phyloP scores from a whole-genome alignment of 768 basidiomycete genomes.

The Naganishia vaughanmartiniae region DNA sequence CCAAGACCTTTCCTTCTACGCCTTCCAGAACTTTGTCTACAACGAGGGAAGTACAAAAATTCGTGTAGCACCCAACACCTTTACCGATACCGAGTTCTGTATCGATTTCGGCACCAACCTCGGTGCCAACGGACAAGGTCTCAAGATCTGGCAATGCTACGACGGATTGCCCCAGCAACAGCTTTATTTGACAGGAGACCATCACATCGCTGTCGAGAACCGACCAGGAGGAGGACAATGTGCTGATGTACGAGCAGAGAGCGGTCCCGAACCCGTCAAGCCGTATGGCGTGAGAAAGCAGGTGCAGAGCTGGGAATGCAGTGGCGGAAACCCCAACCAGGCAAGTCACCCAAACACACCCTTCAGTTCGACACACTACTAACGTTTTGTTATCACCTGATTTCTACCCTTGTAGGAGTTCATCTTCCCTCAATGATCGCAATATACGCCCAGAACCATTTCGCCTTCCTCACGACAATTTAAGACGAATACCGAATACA shows the following conservation, averaged over 20 bases:
- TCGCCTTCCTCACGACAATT: not conserved
- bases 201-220: constrained; percentile 5
- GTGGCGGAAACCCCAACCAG: constrained; percentile 19
- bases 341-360: not conserved
- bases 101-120: constrained; percentile 20
- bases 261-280: not conserved
- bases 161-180: not conserved
- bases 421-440: not conserved
- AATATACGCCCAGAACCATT: not conserved
- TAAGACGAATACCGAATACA: no score
- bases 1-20: not conserved
- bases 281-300: constrained; percentile 22
- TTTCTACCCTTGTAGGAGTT: not conserved
- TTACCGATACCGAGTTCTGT: constrained; percentile 16
- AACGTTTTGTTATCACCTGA: no score
- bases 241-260: constrained; percentile 17
- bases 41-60: constrained; percentile 20
- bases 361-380: no score
- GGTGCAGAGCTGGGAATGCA: constrained; percentile 25
- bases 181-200: constrained; percentile 2
- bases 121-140: constrained; percentile 10
- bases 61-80: constrained; percentile 10
- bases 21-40: constrained; percentile 9
- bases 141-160: constrained; percentile 20
- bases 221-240: constrained; percentile 16